These are phyloP conservation scores for Ochromonas danica DNA, from an alignment of 108 stramenopile genomes.

Conservation along the genomic window DNA sequence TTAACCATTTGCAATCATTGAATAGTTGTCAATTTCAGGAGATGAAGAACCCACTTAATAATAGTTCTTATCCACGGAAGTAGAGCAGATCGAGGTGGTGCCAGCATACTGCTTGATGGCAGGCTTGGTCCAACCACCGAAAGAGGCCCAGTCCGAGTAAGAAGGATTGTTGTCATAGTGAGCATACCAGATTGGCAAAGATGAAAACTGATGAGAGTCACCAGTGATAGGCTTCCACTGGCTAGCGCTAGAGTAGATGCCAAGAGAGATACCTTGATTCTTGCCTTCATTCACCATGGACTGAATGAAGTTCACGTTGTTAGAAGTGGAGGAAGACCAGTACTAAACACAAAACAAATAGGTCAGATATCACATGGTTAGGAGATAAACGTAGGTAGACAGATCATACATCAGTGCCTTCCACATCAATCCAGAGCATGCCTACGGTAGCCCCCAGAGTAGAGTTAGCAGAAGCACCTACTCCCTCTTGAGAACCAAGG, in stretches of 20 bases:
- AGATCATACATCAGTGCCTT: constrained; percentile 23
- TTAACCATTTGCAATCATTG: too few species aligned
- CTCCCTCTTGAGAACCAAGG: background rate
- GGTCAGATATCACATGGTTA: too few species aligned
- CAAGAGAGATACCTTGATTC: background rate
- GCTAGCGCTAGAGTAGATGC: constrained; percentile 21
- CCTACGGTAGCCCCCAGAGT: constrained; percentile 7
- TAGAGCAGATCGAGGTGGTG: constrained; percentile 35
- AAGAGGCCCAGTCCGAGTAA: constrained; percentile 3
- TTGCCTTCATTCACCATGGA: constrained; percentile 18
- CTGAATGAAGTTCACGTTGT: constrained; percentile 26
- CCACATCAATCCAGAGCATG: constrained; percentile 32
- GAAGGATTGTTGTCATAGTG: constrained; percentile 11
- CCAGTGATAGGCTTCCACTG: constrained; percentile 32
- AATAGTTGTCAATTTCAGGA: too few species aligned
- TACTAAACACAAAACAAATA: too few species aligned
- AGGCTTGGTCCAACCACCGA: constrained; percentile 37
- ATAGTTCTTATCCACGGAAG: constrained; percentile 27
- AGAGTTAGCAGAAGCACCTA: background rate
- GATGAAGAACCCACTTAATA: too few species aligned
- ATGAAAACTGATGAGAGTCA: background rate
- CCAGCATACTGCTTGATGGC: constrained; percentile 33
- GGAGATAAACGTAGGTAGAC: too few species aligned
- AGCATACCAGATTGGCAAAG: constrained; percentile 25
- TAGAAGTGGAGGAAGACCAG: constrained; percentile 35